These are phyloP conservation scores for Arthroderma sp. DNA, from an alignment of 2,329 filamentous ascomycete species.

Conservation along the genomic window DNA sequence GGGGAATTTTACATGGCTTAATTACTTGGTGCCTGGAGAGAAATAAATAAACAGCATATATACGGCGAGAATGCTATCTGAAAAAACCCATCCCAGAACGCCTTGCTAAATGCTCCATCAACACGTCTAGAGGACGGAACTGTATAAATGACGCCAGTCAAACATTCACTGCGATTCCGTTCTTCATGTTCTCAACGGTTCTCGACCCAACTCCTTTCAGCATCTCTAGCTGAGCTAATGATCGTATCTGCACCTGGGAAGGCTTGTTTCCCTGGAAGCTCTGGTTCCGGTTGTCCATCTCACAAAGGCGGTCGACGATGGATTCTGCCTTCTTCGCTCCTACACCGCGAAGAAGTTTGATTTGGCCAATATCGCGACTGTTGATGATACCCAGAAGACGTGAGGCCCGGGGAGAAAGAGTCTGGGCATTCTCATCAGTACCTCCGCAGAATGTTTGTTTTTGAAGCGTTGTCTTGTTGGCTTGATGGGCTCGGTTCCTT, in stretches of 20 bases:
- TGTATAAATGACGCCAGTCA: not conserved
- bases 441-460: not conserved
- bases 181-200: conserved; percentile 36
- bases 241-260: conserved; percentile 18
- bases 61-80: too few relatives aligned
- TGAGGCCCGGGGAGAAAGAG: conserved; percentile 29
- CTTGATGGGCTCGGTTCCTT: not conserved
- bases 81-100: not conserved
- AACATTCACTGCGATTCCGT: conserved; percentile 19
- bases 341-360: conserved; percentile 34
- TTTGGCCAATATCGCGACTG: conserved; percentile 31
- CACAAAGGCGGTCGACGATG: conserved; percentile 34
- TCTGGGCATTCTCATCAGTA: conserved; percentile 7
- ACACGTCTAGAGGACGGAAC: not conserved
- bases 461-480: not conserved
- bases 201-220: conserved; percentile 33
- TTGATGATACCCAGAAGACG: conserved; percentile 35
- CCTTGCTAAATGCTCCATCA: conserved; percentile 1
- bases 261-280: conserved; percentile 9
- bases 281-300: conserved; percentile 21
- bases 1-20: too few relatives aligned
- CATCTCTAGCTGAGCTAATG: conserved; percentile 27
- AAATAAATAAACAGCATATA: too few relatives aligned
- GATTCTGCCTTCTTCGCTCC: conserved; percentile 36
- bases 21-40: too few relatives aligned